Evolutionary conservation across 1,284 basidiomycete genomes (phyloP).

Genomic region (Trichosporon faecale): DNA sequence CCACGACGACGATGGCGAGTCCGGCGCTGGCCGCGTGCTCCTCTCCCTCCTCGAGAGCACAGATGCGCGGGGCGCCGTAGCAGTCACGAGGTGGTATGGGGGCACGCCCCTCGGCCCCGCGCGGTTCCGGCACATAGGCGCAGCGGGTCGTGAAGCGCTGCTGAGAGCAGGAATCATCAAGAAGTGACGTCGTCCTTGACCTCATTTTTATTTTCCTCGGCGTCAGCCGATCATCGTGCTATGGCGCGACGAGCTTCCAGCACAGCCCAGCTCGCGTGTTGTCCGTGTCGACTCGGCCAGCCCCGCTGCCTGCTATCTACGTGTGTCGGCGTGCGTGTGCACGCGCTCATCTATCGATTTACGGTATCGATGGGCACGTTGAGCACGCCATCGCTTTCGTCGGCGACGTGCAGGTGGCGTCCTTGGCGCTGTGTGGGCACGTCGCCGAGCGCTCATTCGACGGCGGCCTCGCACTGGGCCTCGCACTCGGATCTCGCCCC

Average conservation of each 20-base stretch:
- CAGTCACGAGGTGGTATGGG: slow-evolving; percentile 60
- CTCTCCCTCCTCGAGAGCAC: slow-evolving; percentile 82
- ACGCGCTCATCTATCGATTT: background rate
- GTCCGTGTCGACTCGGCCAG: background rate
- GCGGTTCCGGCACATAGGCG: slow-evolving; percentile 88
- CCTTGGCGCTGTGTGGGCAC: background rate
- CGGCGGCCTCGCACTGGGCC: background rate
- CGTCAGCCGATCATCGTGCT: background rate
- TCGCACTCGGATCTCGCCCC: background rate
- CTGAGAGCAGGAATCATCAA: slow-evolving; percentile 52
- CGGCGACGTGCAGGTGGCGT: background rate
- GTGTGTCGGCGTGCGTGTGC: too few relatives aligned
- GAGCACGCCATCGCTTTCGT: background rate
- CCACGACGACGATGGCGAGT: slow-evolving; percentile 88
- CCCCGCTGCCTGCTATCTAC: background rate
- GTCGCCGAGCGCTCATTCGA: background rate
- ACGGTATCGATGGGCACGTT: background rate
- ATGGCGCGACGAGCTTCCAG: background rate
- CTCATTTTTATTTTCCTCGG: background rate
- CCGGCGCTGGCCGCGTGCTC: slow-evolving; percentile 77
- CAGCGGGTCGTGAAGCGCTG: slow-evolving; percentile 78
- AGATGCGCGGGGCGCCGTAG: slow-evolving; percentile 64
- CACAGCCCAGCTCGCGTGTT: background rate
- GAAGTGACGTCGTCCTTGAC: background rate
- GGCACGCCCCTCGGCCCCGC: slow-evolving; percentile 73